Evolutionary conservation across 1,284 basidiomycete species (phyloP).

Genomic region (Cutaneotrichosporon cutaneum): DNA sequence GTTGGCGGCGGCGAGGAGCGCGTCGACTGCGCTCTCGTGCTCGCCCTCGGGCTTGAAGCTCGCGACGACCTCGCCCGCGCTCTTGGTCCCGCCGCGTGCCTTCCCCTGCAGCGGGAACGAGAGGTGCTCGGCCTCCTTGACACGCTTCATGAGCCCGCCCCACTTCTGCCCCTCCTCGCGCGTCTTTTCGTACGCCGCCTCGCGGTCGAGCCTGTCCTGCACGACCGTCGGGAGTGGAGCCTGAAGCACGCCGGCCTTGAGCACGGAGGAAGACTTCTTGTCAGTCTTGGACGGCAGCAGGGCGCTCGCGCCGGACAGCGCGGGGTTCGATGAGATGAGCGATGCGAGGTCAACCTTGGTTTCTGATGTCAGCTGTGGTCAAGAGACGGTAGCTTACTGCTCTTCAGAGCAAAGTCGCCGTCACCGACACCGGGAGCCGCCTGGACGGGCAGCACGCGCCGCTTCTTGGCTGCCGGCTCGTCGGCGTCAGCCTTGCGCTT

Average conservation of each 20-base stretch:
- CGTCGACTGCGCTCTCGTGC: constrained; percentile 74
- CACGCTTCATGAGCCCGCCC: constrained; percentile 83
- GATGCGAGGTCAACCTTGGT: constrained; percentile 55
- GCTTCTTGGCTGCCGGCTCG: constrained; percentile 55
- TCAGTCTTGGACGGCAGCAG: constrained; percentile 39
- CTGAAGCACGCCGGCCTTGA: constrained; percentile 64
- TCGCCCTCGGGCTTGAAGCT: constrained; percentile 75
- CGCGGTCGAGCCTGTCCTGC: constrained; percentile 85
- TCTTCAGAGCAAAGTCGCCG: constrained; percentile 41
- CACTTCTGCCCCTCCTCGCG: constrained; percentile 92
- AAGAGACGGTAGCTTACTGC: constrained; percentile 32
- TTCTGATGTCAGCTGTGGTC: constrained; percentile 32
- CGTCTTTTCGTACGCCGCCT: constrained; percentile 91
- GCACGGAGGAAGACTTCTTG: constrained; percentile 59
- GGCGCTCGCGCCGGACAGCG: constrained; percentile 60
- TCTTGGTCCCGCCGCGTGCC: constrained; percentile 50
- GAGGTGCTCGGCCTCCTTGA: constrained; percentile 86
- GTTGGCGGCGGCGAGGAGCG: constrained; percentile 71
- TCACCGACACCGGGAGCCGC: constrained; percentile 42
- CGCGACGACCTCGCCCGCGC: constrained; percentile 47
- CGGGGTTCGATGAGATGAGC: constrained; percentile 59
- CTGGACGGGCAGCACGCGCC: constrained; percentile 51
- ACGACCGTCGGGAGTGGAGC: constrained; percentile 83
- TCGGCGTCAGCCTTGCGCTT: constrained; percentile 74
- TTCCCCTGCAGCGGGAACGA: constrained; percentile 89